These are phyloP conservation scores for Tolypocladium guangdongense DNA, from an alignment of 2,329 filamentous ascomycete species.

Conservation along the genomic window DNA sequence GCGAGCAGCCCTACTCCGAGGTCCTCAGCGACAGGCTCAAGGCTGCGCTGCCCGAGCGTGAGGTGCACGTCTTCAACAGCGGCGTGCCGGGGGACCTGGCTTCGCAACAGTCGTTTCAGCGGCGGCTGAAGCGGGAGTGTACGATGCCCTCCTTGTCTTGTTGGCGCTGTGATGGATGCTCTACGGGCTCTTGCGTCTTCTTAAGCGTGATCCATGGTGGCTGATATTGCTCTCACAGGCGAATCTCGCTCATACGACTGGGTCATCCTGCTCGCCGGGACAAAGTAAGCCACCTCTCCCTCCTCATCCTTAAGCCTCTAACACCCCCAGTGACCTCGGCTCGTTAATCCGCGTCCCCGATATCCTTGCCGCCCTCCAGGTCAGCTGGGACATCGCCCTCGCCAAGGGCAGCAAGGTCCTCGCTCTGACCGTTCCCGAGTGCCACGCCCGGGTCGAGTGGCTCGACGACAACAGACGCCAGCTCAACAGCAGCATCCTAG, in stretches of 20 bases:
- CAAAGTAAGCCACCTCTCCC: conserved; percentile 35
- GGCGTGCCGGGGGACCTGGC: conserved; percentile 43
- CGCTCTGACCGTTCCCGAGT: conserved; percentile 52
- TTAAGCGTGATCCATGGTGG: background rate
- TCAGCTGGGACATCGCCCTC: conserved; percentile 39
- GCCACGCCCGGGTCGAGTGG: conserved; percentile 15
- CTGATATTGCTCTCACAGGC: conserved; percentile 6
- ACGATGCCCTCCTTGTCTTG: conserved; percentile 4
- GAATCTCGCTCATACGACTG: conserved; percentile 37
- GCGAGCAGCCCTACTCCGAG: conserved; percentile 41
- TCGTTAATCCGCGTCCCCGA: conserved; percentile 22
- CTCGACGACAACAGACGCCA: conserved; percentile 25
- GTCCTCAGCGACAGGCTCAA: conserved; percentile 35
- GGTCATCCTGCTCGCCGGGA: conserved; percentile 53
- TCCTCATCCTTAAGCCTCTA: background rate
- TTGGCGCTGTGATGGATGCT: background rate
- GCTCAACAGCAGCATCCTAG: conserved; percentile 43
- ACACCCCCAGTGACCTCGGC: conserved; percentile 37
- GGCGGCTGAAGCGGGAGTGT: conserved; percentile 25
- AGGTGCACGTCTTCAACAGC: conserved; percentile 34
- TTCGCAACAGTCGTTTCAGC: conserved; percentile 16
- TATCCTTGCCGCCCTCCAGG: conserved; percentile 38
- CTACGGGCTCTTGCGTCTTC: background rate
- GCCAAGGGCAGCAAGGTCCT: conserved; percentile 42
- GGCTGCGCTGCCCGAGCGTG: conserved; percentile 30